Conservation (phyloP, 208 protist genomes). For the Leishmania tarentolae region DNA sequence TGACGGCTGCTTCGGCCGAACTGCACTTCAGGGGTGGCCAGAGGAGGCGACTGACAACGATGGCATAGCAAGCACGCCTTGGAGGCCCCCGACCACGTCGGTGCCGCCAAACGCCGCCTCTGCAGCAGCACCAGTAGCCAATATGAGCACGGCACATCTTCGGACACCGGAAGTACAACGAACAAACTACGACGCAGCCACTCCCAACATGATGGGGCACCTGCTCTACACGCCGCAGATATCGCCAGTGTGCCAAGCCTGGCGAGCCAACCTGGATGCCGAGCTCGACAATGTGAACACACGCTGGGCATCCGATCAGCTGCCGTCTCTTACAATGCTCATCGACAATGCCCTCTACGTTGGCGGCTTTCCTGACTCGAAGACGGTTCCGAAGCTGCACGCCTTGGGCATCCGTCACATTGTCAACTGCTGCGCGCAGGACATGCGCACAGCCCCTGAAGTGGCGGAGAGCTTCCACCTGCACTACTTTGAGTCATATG, state of each 20-base stretch:
- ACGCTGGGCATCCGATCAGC: conserved; percentile 21
- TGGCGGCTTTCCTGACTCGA: conserved; percentile 73
- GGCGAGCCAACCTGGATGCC: conserved; percentile 54
- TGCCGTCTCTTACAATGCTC: conserved; percentile 55
- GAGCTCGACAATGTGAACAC: conserved; percentile 51
- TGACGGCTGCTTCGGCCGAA: conserved; percentile 21
- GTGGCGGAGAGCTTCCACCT: conserved; percentile 46
- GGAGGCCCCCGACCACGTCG: neutral
- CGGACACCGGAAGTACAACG: conserved; percentile 46
- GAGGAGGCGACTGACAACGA: neutral
- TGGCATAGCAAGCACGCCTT: conserved; percentile 17
- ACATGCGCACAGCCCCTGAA: conserved; percentile 38
- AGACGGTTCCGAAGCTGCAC: conserved; percentile 56
- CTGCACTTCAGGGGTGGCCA: conserved; percentile 16
- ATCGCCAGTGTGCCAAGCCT: conserved; percentile 37
- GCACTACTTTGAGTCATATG: conserved; percentile 49
- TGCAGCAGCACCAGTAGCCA: neutral
- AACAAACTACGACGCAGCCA: neutral
- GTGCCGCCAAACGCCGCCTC: neutral
- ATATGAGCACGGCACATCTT: conserved; percentile 4
- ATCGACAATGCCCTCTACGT: conserved; percentile 67
- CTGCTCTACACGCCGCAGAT: conserved; percentile 73
- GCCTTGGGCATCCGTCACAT: conserved; percentile 59
- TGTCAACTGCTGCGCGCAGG: conserved; percentile 81
- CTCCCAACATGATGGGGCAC: conserved; percentile 7